Evolutionary conservation across 2,329 filamentous ascomycete species (phyloP).

Genomic region (Diaporthe ampelina): DNA sequence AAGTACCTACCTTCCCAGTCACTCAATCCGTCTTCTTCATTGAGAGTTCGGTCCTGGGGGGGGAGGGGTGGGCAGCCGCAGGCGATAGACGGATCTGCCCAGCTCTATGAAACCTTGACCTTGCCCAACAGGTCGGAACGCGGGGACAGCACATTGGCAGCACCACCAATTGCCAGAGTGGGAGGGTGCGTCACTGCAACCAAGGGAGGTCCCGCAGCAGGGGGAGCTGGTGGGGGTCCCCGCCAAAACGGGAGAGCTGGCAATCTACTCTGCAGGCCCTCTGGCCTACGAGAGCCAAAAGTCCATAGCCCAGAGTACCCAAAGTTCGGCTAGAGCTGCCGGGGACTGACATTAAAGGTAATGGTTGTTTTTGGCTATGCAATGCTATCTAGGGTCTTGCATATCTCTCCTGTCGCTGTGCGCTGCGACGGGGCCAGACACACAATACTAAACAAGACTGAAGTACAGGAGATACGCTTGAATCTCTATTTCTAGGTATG

Average conservation of each 20-base stretch:
- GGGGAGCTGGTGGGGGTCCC: conserved; percentile 29
- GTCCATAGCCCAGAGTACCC: not conserved
- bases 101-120: conserved; percentile 29
- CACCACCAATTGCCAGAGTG: not conserved
- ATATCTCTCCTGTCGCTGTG: not conserved
- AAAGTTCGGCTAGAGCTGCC: not conserved
- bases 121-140: conserved; percentile 28
- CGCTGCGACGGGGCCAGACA: not conserved
- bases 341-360: not conserved
- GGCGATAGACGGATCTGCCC: not conserved
- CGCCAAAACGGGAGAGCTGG: conserved; percentile 7
- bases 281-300: not conserved
- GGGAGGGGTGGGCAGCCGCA: not conserved
- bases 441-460: not conserved
- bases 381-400: conserved; percentile 5
- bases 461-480: not conserved
- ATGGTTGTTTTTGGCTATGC: not conserved
- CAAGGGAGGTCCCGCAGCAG: conserved; percentile 28
- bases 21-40: not conserved
- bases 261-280: conserved; percentile 2
- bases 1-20: no score
- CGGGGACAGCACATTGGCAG: conserved; percentile 4
- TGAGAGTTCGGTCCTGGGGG: not conserved
- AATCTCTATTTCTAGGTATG: conserved; percentile 1
- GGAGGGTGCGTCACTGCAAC: conserved; percentile 22